phyloP scores from a whole-genome alignment of 345 rosid genomes.

The Camelina neglecta region DNA sequence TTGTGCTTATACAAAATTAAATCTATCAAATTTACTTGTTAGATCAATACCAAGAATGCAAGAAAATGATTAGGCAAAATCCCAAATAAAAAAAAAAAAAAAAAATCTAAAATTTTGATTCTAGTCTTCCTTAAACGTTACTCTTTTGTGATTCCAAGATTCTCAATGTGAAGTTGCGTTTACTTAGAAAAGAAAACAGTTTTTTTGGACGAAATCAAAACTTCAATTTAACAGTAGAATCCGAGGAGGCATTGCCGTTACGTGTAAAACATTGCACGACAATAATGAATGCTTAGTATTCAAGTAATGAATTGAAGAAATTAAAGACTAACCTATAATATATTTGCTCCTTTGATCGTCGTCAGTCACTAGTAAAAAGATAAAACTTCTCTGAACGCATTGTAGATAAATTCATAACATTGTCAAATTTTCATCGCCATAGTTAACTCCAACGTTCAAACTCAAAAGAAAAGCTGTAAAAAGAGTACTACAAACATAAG shows the following conservation, averaged over 20 bases:
- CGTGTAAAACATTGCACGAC: constrained; percentile 13
- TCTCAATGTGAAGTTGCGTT: neutral
- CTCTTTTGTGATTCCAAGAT: constrained; percentile 37
- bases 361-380: neutral
- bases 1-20: neutral
- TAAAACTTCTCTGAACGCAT: neutral
- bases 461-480: constrained; percentile 18
- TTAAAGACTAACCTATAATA: neutral
- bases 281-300: constrained; percentile 21
- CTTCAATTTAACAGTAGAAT: neutral
- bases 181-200: neutral
- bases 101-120: neutral
- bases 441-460: constrained; percentile 18
- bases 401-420: constrained; percentile 33
- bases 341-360: neutral
- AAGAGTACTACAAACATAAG: constrained; percentile 32
- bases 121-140: constrained; percentile 32
- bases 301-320: constrained; percentile 17
- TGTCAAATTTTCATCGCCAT: constrained; percentile 21
- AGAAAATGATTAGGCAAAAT: neutral
- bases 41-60: constrained; percentile 14
- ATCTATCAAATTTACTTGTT: neutral
- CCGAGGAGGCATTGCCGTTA: constrained; percentile 18
- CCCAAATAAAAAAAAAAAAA: neutral
- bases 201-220: constrained; percentile 5